Percentiles rank a stretch among this genome's conserved stretches.
These are phyloP conservation scores for Lunasporangiospora selenospora DNA, from an alignment of 192 early-diverging fungal genomes.

Conservation along the genomic window DNA sequence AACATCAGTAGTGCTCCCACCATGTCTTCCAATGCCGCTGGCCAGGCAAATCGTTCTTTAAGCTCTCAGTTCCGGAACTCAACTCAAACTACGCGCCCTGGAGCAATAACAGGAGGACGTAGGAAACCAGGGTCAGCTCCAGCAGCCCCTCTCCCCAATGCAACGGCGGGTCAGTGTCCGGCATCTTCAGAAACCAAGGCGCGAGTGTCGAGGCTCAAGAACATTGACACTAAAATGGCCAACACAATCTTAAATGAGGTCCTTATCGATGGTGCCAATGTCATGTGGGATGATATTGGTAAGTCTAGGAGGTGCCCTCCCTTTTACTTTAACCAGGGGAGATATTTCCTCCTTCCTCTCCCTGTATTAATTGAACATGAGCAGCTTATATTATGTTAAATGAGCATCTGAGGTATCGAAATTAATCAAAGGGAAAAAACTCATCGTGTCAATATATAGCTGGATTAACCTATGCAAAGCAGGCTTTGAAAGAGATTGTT, in stretches of 20 bases:
- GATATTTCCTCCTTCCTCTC: no score
- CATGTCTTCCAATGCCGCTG: no score
- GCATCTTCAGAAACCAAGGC: constrained; percentile 37
- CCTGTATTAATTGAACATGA: no score
- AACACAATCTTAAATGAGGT: constrained; percentile 52
- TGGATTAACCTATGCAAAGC: constrained; percentile 78
- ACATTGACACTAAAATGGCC: constrained; percentile 50
- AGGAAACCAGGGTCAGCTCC: constrained; percentile 9
- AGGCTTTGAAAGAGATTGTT: constrained; percentile 75
- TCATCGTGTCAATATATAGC: no score
- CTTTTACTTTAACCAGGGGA: no score
- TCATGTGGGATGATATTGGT: constrained; percentile 75
- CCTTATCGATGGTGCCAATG: constrained; percentile 42
- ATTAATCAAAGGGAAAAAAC: no score
- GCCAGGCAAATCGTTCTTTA: no score
- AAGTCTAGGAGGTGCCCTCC: no score
- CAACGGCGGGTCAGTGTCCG: constrained; percentile 3
- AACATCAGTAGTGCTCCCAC: no score
- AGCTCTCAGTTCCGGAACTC: background rate
- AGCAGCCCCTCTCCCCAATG: background rate
- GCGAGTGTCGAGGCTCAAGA: constrained; percentile 42
- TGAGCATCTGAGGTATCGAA: no score
- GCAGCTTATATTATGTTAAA: no score
- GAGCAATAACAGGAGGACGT: constrained; percentile 38
- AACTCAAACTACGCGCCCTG: constrained; percentile 11